Conservation (phyloP, 495 filamentous ascomycete genomes). For the Lasiosphaeria ovina region DNA sequence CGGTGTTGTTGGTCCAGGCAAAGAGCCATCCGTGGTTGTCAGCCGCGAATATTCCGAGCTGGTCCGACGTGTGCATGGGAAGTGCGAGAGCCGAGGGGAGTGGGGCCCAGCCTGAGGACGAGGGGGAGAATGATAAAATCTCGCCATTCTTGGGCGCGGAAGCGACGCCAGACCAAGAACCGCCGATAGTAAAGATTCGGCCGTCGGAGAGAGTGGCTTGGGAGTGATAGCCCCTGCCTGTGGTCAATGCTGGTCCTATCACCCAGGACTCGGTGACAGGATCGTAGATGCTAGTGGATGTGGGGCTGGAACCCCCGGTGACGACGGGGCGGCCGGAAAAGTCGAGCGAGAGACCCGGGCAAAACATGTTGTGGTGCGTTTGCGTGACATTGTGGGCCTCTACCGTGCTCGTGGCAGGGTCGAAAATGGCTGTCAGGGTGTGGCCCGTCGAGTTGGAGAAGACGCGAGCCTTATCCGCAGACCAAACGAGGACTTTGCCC, state of each 20-base stretch:
- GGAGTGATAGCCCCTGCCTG: conserved; percentile 57
- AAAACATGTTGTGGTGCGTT: conserved; percentile 58
- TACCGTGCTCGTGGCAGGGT: conserved; percentile 32
- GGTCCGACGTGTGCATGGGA: conserved; percentile 53
- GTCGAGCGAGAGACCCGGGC: conserved; percentile 56
- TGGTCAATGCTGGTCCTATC: conserved; percentile 40
- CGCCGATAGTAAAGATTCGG: conserved; percentile 58
- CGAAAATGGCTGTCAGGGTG: conserved; percentile 46
- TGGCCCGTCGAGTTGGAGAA: conserved; percentile 23
- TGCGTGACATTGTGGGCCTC: conserved; percentile 44
- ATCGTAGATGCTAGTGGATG: neutral
- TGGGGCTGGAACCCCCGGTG: conserved; percentile 18
- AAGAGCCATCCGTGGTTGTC: conserved; percentile 64
- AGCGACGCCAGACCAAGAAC: conserved; percentile 49
- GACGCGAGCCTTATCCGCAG: conserved; percentile 2
- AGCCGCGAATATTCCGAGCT: conserved; percentile 40
- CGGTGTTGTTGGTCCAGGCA: conserved; percentile 51
- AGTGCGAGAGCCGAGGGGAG: conserved; percentile 15
- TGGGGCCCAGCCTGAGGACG: neutral
- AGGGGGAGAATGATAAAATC: neutral
- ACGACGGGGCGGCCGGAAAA: conserved; percentile 50
- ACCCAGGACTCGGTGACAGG: conserved; percentile 37
- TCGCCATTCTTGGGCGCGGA: conserved; percentile 9
- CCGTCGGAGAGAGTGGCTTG: conserved; percentile 53
- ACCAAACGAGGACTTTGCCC: conserved; percentile 4